Evolutionary conservation across 805 yeast species (phyloP).

Genomic region (Kregervanrija delftensis): DNA sequence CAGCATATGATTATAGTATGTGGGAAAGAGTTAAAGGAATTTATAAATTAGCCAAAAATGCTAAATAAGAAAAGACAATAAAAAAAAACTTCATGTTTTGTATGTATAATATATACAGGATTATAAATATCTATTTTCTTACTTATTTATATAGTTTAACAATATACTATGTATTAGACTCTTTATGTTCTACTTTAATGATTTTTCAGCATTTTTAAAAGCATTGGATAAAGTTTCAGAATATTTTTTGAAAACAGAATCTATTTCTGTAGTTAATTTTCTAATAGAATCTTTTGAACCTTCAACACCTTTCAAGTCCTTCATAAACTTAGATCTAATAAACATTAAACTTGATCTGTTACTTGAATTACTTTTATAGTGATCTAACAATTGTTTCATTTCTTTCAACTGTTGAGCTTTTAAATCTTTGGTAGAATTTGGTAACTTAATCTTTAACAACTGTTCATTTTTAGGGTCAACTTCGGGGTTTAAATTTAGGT

Average conservation of each 20-base stretch:
- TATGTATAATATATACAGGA: not conserved
- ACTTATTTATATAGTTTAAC: not conserved
- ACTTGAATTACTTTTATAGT: slow-evolving; percentile 44
- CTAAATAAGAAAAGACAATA: slow-evolving; percentile 14
- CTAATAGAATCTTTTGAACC: slow-evolving; percentile 50
- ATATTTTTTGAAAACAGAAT: slow-evolving; percentile 62
- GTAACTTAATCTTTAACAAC: slow-evolving; percentile 64
- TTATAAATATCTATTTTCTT: not conserved
- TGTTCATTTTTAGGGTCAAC: slow-evolving; percentile 67
- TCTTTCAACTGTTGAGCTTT: slow-evolving; percentile 48
- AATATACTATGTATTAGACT: no score
- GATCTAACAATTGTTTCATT: slow-evolving; percentile 62
- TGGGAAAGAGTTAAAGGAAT: slow-evolving; percentile 63
- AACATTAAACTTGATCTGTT: slow-evolving; percentile 45
- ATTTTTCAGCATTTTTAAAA: slow-evolving; percentile 47
- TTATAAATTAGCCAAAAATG: slow-evolving; percentile 45
- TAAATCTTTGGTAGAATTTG: slow-evolving; percentile 66
- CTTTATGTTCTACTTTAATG: slow-evolving; percentile 13
- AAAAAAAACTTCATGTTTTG: not conserved
- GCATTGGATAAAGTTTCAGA: slow-evolving; percentile 48
- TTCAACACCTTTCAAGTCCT: slow-evolving; percentile 39
- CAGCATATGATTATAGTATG: slow-evolving; percentile 70
- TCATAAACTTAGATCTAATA: slow-evolving; percentile 52
- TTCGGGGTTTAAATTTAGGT: slow-evolving; percentile 75
- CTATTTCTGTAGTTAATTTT: slow-evolving; percentile 54